phyloP scores from a whole-genome alignment of 495 filamentous ascomycete species.

The Annulohypoxylon nitens region DNA sequence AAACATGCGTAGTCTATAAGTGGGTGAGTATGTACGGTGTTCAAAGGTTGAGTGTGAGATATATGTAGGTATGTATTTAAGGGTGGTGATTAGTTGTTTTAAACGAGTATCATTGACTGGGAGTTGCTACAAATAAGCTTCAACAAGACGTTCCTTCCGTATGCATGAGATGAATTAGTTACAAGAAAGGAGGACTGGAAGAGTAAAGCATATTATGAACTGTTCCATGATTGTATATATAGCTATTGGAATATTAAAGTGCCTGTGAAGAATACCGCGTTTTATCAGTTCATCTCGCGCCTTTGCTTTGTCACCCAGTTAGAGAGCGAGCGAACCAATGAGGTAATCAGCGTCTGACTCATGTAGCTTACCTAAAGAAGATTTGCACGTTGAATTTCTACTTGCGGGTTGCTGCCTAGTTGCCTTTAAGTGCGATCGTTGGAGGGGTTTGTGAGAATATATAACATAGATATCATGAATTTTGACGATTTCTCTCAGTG shows the following conservation, averaged over 20 bases:
- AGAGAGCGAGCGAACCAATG: not conserved
- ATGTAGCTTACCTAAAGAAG: constrained; percentile 1
- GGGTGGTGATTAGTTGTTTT: constrained; percentile 14
- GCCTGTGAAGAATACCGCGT: not conserved
- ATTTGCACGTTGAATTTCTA: constrained; percentile 1
- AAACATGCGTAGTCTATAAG: constrained; percentile 25
- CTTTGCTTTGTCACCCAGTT: constrained; percentile 18
- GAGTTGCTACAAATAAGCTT: not conserved
- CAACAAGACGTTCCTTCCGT: not conserved
- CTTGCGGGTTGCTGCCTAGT: not conserved
- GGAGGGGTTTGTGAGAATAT: not conserved
- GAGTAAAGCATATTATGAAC: not conserved
- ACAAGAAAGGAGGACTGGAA: not conserved
- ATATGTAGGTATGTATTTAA: not conserved
- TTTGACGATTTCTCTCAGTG: not conserved
- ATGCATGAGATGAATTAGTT: not conserved
- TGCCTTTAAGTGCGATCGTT: not conserved
- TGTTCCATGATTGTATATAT: not conserved
- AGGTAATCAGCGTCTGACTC: not conserved
- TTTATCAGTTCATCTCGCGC: constrained; percentile 13
- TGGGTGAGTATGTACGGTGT: not conserved
- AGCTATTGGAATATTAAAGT: not conserved
- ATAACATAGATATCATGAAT: not conserved
- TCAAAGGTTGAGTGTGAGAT: not conserved
- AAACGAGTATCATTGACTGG: constrained; percentile 27